A percentile compares a stretch with the other conserved stretches of the same genome.
Conservation (phyloP, 345 rosid species). For the Lepidium aucheri region DNA sequence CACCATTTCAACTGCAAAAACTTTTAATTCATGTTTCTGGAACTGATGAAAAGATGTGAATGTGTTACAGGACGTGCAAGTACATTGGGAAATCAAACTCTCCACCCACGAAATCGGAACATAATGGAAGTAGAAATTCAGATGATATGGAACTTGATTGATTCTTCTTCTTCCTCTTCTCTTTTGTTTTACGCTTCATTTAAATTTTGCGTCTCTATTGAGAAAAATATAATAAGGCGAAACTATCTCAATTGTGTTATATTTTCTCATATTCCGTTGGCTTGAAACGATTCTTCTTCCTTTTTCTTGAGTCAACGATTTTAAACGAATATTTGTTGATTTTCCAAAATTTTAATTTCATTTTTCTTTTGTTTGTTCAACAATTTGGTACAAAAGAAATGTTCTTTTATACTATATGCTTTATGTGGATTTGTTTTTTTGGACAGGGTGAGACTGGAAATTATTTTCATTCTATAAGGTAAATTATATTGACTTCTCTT, state of each 20-base stretch:
- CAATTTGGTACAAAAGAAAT: too few species aligned
- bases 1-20: neutral
- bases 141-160: constrained; percentile 29
- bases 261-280: neutral
- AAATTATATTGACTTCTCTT: too few species aligned
- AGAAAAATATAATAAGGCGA: neutral
- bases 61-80: constrained; percentile 31
- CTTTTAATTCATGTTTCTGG: neutral
- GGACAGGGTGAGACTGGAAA: too few species aligned
- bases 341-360: too few species aligned
- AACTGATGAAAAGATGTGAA: constrained; percentile 8
- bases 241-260: neutral
- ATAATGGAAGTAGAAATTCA: constrained; percentile 16
- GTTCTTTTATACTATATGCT: too few species aligned
- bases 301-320: neutral
- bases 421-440: too few species aligned
- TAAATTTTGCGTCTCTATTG: neutral
- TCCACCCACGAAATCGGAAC: constrained; percentile 15
- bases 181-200: neutral
- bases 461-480: too few species aligned
- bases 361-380: too few species aligned
- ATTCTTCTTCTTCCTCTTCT: neutral
- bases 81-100: constrained; percentile 29
- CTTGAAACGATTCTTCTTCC: neutral
- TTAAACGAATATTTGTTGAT: too few species aligned